Conservation (phyloP, 495 filamentous ascomycete genomes). For the Penicillium argentinense region DNA sequence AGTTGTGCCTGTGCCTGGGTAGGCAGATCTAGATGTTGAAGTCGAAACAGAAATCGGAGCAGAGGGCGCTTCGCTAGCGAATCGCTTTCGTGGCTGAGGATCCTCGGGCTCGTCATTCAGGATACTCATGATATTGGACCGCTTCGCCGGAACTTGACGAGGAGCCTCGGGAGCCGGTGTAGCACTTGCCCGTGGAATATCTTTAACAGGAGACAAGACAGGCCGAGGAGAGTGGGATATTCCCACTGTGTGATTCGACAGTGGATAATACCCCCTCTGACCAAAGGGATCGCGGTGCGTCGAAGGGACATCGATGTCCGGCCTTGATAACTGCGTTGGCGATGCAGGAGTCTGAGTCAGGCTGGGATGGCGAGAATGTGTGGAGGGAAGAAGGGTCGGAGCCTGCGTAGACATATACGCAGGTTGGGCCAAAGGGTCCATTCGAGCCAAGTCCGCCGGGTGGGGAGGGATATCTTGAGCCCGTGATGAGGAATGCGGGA, state of each 20-base stretch:
- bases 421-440: slow-evolving; percentile 38
- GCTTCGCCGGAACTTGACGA: slow-evolving; percentile 53
- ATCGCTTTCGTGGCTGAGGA: slow-evolving; percentile 52
- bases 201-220: slow-evolving; percentile 43
- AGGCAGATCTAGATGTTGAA: slow-evolving; percentile 15
- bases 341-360: slow-evolving; percentile 39
- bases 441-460: slow-evolving; percentile 35
- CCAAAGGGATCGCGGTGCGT: slow-evolving; percentile 39
- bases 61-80: slow-evolving; percentile 38
- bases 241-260: slow-evolving; percentile 25
- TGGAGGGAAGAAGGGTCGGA: slow-evolving; percentile 27
- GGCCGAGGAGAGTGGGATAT: slow-evolving; percentile 34
- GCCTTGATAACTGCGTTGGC: slow-evolving; percentile 32
- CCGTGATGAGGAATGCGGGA: slow-evolving; percentile 28
- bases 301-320: slow-evolving; percentile 38
- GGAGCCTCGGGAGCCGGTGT: slow-evolving; percentile 41
- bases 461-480: slow-evolving; percentile 37
- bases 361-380: slow-evolving; percentile 45
- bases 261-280: slow-evolving; percentile 33
- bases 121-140: slow-evolving; percentile 59
- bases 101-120: slow-evolving; percentile 59
- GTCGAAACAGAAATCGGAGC: slow-evolving; percentile 8
- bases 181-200: slow-evolving; percentile 35
- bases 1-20: slow-evolving; percentile 15
- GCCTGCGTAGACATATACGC: slow-evolving; percentile 34